phyloP scores from a whole-genome alignment of 2,329 filamentous ascomycete genomes.

The Penicillium sp. region DNA sequence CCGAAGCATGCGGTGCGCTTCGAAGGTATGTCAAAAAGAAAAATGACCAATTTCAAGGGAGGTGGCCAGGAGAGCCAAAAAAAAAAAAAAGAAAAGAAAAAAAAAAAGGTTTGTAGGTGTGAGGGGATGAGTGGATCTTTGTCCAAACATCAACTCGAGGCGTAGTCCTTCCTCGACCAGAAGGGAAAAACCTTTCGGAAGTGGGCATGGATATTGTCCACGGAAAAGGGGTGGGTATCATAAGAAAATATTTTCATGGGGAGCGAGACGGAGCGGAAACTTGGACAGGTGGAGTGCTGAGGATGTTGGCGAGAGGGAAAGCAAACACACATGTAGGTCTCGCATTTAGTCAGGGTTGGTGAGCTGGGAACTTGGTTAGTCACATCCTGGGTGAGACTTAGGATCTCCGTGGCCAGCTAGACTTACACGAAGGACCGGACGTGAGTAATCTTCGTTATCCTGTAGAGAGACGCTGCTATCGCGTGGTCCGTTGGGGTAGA shows the following conservation, averaged over 20 bases:
- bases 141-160: too few relatives aligned
- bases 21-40: too few relatives aligned
- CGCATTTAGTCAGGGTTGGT: constrained; percentile 31
- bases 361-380: constrained; percentile 23
- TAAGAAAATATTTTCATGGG: constrained; percentile 31
- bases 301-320: constrained; percentile 4
- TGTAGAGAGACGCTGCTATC: constrained; percentile 43
- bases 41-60: too few relatives aligned
- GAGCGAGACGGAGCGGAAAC: constrained; percentile 14
- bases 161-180: not conserved
- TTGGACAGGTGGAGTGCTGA: too few relatives aligned
- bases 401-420: too few relatives aligned
- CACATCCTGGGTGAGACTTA: not conserved
- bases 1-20: too few relatives aligned
- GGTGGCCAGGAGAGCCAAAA: too few relatives aligned
- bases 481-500: constrained; percentile 38
- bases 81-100: too few relatives aligned
- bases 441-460: constrained; percentile 45
- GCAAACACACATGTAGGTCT: constrained; percentile 8
- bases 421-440: constrained; percentile 41
- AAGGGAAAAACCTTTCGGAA: too few relatives aligned
- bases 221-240: constrained; percentile 35
- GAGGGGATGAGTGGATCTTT: too few relatives aligned
- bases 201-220: constrained; percentile 15
- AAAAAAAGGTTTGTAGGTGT: too few relatives aligned